Percentiles rank a stretch among this genome's conserved stretches.
These are phyloP conservation scores for Pseudoturritis turrita DNA, from an alignment of 345 rosid species.

Conservation along the genomic window DNA sequence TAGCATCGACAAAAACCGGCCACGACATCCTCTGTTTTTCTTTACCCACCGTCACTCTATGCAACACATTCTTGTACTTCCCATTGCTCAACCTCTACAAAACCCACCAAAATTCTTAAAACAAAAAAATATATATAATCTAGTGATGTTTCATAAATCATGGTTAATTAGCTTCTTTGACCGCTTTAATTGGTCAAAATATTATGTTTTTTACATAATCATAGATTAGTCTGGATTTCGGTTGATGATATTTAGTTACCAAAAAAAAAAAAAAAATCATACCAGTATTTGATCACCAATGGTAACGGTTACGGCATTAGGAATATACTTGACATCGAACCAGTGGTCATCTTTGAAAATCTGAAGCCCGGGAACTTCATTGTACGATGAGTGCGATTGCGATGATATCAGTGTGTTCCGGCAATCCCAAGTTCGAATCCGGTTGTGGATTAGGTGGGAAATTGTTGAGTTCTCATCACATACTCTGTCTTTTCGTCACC, in stretches of 20 bases:
- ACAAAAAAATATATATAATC: too few relatives aligned
- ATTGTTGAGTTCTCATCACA: conserved; percentile 60
- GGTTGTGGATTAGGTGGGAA: conserved; percentile 75
- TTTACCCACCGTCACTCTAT: conserved; percentile 51
- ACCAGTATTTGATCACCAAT: conserved; percentile 75
- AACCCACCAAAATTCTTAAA: neutral
- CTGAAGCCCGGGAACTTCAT: conserved; percentile 76
- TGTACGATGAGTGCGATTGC: conserved; percentile 66
- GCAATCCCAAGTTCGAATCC: conserved; percentile 53
- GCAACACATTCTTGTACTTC: conserved; percentile 52
- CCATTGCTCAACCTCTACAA: conserved; percentile 69
- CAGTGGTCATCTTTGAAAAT: conserved; percentile 52
- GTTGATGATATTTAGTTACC: too few relatives aligned
- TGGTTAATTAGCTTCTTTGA: too few relatives aligned
- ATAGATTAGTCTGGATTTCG: too few relatives aligned
- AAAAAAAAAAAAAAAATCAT: neutral
- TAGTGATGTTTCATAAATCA: too few relatives aligned
- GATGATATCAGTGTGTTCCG: conserved; percentile 60
- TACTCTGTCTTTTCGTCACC: conserved; percentile 55
- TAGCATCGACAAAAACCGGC: conserved; percentile 82
- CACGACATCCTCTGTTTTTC: conserved; percentile 75
- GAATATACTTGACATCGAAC: conserved; percentile 58
- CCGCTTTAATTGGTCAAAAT: too few relatives aligned
- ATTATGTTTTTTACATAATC: too few relatives aligned
- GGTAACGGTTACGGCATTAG: conserved; percentile 54